Conservation (phyloP, 192 early-diverging fungal genomes). For the Backusella westeae region DNA sequence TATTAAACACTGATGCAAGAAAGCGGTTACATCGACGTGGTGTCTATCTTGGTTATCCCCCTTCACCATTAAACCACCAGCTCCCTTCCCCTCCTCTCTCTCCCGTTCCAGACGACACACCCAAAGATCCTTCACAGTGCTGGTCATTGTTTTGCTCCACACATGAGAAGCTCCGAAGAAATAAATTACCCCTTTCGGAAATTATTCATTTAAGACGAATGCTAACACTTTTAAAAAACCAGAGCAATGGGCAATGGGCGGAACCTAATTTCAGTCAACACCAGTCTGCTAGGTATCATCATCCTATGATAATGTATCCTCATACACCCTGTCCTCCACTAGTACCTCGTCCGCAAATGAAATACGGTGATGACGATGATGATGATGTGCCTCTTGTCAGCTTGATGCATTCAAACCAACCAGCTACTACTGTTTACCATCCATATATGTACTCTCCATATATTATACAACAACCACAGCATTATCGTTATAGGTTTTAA, state of each 20-base stretch:
- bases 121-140: neutral
- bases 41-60: neutral
- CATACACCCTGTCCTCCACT: neutral
- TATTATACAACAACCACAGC: neutral
- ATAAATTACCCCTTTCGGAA: conserved; percentile 1
- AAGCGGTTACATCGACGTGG: neutral
- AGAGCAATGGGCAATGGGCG: neutral
- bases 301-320: neutral
- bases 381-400: neutral
- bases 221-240: neutral
- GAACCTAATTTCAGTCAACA: neutral
- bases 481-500: neutral
- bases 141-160: neutral
- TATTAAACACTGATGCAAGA: neutral
- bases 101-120: neutral
- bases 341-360: neutral
- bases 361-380: neutral
- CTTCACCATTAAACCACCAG: neutral
- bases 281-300: neutral
- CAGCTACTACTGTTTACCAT: neutral
- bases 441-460: neutral
- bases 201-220: neutral
- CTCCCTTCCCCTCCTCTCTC: neutral
- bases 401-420: neutral
- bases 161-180: conserved; percentile 2